phyloP scores from a whole-genome alignment of 768 basidiomycete species.

The Psilocybe cubensis region DNA sequence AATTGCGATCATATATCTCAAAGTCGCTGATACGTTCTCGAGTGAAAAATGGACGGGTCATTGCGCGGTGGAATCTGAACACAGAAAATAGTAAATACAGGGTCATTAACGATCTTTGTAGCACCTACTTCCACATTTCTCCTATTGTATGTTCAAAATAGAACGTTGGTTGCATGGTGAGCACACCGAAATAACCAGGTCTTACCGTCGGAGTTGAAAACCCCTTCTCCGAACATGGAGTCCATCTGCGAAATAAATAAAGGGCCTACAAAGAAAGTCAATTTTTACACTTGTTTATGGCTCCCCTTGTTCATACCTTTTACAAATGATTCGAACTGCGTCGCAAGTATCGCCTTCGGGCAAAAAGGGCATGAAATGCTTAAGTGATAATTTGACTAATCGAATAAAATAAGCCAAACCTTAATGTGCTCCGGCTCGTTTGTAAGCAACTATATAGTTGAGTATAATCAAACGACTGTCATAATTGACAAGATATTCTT shows the following conservation, averaged over 20 bases:
- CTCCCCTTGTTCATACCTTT: conserved; percentile 37
- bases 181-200: neutral
- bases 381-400: neutral
- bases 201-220: conserved; percentile 64
- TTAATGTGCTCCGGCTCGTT: conserved; percentile 53
- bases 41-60: conserved; percentile 75
- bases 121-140: conserved; percentile 67
- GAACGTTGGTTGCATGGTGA: neutral
- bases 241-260: conserved; percentile 27
- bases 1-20: conserved; percentile 61
- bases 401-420: conserved; percentile 24
- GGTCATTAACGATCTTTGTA: neutral
- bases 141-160: conserved; percentile 34
- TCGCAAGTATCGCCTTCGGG: conserved; percentile 46
- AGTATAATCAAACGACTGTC: neutral
- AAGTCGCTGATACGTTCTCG: conserved; percentile 65
- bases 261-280: conserved; percentile 19
- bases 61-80: conserved; percentile 58
- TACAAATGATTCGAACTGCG: conserved; percentile 52
- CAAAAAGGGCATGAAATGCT: conserved; percentile 33
- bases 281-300: neutral
- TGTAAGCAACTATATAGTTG: neutral
- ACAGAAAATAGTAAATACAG: neutral
- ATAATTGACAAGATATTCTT: neutral
- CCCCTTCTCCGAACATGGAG: conserved; percentile 53